phyloP scores from a whole-genome alignment of 2,329 filamentous ascomycete species.

The Nemania sp. region DNA sequence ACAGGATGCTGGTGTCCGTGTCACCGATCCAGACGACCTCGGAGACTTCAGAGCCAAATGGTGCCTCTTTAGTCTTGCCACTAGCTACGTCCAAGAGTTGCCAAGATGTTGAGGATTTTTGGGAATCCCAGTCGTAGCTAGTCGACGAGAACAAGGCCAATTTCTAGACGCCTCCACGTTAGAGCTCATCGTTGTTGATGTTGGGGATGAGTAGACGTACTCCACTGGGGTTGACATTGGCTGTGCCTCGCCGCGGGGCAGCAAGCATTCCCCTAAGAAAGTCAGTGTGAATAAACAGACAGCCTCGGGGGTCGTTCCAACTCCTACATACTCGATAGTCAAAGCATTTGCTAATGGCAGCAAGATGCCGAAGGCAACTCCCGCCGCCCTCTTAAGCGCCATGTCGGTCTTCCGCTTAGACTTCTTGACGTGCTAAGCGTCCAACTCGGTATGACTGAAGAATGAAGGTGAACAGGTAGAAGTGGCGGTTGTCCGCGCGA shows the following conservation, averaged over 20 bases:
- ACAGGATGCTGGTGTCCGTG: slow-evolving; percentile 22
- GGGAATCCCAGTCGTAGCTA: slow-evolving; percentile 18
- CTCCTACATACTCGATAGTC: slow-evolving; percentile 16
- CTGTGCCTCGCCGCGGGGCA: slow-evolving; percentile 22
- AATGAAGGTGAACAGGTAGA: background rate
- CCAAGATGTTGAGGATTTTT: slow-evolving; percentile 18
- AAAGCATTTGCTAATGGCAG: slow-evolving; percentile 15
- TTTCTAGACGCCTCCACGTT: slow-evolving; percentile 14
- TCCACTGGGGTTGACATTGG: slow-evolving; percentile 23
- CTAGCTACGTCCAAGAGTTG: slow-evolving; percentile 22
- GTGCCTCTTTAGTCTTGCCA: slow-evolving; percentile 17
- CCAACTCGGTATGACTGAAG: background rate
- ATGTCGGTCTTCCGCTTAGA: slow-evolving; percentile 12
- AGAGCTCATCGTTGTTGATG: background rate
- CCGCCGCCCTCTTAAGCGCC: slow-evolving; percentile 12
- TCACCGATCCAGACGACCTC: slow-evolving; percentile 24
- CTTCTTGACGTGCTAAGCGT: background rate
- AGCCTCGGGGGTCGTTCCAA: background rate
- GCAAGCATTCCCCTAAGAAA: slow-evolving; percentile 23
- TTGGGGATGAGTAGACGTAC: slow-evolving; percentile 4
- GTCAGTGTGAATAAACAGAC: background rate
- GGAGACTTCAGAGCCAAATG: slow-evolving; percentile 22
- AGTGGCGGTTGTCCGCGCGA: background rate
- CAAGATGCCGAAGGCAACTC: slow-evolving; percentile 15
- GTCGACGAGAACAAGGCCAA: slow-evolving; percentile 21